Base-by-base conservation (phyloP, 768 basidiomycete species). In the Xerocomellus dryophilus region DNA sequence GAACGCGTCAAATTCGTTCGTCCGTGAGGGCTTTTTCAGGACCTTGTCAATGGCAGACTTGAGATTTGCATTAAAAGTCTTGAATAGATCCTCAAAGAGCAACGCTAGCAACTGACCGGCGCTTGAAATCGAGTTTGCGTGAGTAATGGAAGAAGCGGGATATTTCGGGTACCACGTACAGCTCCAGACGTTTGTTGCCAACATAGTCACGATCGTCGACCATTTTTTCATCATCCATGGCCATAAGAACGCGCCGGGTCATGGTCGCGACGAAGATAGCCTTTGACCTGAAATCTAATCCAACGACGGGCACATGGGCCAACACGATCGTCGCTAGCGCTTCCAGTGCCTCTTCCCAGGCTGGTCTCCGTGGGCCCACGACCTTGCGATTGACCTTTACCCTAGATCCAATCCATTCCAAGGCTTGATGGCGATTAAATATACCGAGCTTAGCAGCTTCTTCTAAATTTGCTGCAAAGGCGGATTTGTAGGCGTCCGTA, bases 181-280 rank as follows among this genome's bases (percentile, higher is more conserved):
- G 81, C 73, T 99, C 97, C 41, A 99, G 75, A 44, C 97, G 90
- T 72, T 99, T 99, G 73, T 99, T 99, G 44, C 97, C 97, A 53
- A 99, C 97, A 68, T 99, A 99, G 72, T 99, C 97, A 43, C 97
- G 81, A 72, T 99, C 97, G 62, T 99, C 97, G 10, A 97, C 94
- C 84, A 94, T 93, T 64, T 87, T 94, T 70, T 93, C 91, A 69
- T 98, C 93, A 53, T 93, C 84, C 84, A 98, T 89, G 17, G 94
- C 94, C 88, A 95, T 93, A 47, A 99, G 76, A 12, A 99, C 97
- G 43, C 97, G 79, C 17, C 96, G 80, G 1, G 93, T 94, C 97
- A 99, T 99, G 2, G 93, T 96, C 1, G 93, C 96, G 31, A 98
- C 90, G 67, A 98, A 98, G 60, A 98, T 90, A 18, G 93, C 94